Conservation (phyloP, 768 basidiomycete species). For the Galerina sulciceps region DNA sequence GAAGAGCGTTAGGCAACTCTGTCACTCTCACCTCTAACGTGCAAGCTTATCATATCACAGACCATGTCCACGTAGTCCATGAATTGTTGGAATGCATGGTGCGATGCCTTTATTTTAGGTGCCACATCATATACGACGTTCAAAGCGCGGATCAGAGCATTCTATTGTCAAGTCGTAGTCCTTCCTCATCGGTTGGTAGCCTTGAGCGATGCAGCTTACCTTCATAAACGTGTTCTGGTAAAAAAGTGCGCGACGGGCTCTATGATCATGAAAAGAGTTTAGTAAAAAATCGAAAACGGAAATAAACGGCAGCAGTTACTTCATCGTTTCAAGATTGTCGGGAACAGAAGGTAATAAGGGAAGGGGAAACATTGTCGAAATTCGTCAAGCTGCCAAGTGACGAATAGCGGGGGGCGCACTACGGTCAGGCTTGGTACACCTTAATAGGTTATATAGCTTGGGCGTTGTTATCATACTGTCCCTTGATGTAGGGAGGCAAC, state of each 20-base stretch:
- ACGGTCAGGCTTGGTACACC: no score
- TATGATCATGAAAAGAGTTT: neutral
- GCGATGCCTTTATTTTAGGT: constrained; percentile 10
- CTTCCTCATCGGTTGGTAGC: no score
- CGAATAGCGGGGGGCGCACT: neutral
- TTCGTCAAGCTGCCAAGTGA: neutral
- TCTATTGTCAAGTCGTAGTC: constrained; percentile 16
- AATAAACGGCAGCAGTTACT: constrained; percentile 16
- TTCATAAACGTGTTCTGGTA: constrained; percentile 34
- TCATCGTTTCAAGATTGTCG: constrained; percentile 26
- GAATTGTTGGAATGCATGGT: constrained; percentile 19
- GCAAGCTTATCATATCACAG: constrained; percentile 24
- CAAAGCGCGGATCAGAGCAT: constrained; percentile 29
- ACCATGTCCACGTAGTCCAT: constrained; percentile 26
- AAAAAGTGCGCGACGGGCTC: constrained; percentile 18
- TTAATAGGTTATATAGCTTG: no score
- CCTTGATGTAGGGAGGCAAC: no score
- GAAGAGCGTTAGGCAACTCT: no score
- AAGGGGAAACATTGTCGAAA: constrained; percentile 23
- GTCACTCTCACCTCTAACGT: constrained; percentile 24
- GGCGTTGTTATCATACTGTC: no score
- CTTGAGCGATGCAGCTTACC: constrained; percentile 8
- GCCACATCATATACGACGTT: constrained; percentile 26
- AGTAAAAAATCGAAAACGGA: neutral
- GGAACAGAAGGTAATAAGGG: constrained; percentile 26